These are phyloP conservation scores for Tuber umbilicatum DNA, from an alignment of 495 filamentous ascomycete genomes.

Conservation along the genomic window DNA sequence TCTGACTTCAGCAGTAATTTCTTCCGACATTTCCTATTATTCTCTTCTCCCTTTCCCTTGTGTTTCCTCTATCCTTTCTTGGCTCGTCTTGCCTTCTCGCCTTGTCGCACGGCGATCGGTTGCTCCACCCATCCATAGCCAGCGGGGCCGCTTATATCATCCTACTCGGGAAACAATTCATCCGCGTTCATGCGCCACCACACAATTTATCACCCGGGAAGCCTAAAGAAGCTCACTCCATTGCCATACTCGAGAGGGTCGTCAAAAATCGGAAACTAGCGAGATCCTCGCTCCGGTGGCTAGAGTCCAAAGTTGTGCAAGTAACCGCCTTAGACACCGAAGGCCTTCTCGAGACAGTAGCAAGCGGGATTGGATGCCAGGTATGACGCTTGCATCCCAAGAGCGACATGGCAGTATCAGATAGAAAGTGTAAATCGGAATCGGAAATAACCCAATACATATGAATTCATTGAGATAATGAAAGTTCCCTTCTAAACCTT, in stretches of 20 bases:
- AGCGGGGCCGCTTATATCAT: not conserved
- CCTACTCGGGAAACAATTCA: not conserved
- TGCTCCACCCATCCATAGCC: not conserved
- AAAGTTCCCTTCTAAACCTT: too few relatives aligned
- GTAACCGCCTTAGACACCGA: too few relatives aligned
- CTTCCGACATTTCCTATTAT: not conserved
- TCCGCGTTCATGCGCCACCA: not conserved
- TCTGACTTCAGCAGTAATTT: conserved; percentile 1
- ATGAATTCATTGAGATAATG: too few relatives aligned
- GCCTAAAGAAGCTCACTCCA: not conserved
- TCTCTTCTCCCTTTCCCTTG: not conserved
- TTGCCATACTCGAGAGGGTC: not conserved
- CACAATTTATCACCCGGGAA: not conserved
- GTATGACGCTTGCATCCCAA: too few relatives aligned
- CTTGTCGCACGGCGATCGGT: not conserved
- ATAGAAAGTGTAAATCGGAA: too few relatives aligned
- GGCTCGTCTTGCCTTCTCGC: not conserved
- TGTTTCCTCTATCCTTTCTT: not conserved
- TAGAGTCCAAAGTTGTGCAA: too few relatives aligned
- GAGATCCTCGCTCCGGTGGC: too few relatives aligned
- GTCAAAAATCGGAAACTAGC: too few relatives aligned
- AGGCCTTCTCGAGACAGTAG: too few relatives aligned
- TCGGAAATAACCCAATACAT: too few relatives aligned
- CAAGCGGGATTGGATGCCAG: too few relatives aligned
- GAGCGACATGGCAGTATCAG: too few relatives aligned